Evolutionary conservation across 164 flowering plant species (phyloP), one percentile per base, ranked within the genome.

Genomic region (Liriodendron chinense): DNA sequence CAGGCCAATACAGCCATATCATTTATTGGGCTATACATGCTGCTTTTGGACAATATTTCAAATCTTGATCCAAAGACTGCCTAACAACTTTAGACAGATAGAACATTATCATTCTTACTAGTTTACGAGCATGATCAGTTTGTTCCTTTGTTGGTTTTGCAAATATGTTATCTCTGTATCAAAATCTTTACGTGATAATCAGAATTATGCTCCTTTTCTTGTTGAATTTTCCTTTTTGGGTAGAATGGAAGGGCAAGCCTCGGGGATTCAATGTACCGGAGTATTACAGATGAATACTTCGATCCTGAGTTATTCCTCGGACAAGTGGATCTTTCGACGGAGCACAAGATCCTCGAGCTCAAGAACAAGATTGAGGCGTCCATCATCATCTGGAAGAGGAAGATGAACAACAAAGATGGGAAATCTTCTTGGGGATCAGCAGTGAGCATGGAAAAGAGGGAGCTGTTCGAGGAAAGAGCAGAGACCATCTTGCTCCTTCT

Each of bases 281-380:
- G 91, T 84, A 91, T 94, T 47, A 94, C 98, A 34, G 89, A 76
- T 21, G 98, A 94, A n/a, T 79, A 66, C 74, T 94, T 94, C 68
- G 92, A 92, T 76, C 94, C 98, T 0, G 86, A 76, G 18, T 90
- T 88, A 20, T 87, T 94, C 78, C 87, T 94, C 5, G 75, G 87
- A 48, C 72, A 86, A 9, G 59, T 90, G 80, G 96, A 94, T 80
- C 73, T 92, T 72, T 83, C 94, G 2, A 83, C 94, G 1, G 98
- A 94, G 68, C 94, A 94, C 85, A 89, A 87, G 83, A 87, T 90
- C 12, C 86, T 92, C n/a, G 96, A 94, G 66, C 84, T 94, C 21
- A 92, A 89, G 84, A 89, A 94, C 86, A 86, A 87, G 73, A 89
- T 94, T 16, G 98, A 94, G 78, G 98, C 98, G 8, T 94, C 98